Base-by-base conservation (phyloP, 208 protist genomes). In the Crithidia mellificae region DNA sequence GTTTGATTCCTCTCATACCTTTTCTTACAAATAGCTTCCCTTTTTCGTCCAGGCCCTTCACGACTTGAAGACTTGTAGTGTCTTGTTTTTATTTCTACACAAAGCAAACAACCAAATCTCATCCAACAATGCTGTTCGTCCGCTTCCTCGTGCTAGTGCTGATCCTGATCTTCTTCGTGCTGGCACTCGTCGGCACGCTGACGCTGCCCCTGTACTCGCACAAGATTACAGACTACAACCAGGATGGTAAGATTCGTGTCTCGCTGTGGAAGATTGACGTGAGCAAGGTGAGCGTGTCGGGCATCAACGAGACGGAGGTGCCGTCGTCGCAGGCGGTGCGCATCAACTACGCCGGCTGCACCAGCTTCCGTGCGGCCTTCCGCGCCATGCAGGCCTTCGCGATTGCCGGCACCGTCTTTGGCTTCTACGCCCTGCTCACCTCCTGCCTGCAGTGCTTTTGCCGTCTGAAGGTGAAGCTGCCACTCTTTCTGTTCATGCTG, bases 341-440 rank as follows among this genome's bases (percentile, higher is more conserved):
- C 66, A 70, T 85, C 58, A 83, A 85, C 73, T 83, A 81, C 61
- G 67, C 72, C 49, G 50, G 46, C 51, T 89, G 83, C 72, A 17
- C 62, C 20, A 54, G 43, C 14, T 84, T 84, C 39, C 78, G 70
- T 53, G 38, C 54, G 9, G 22, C 32, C n/a, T 81, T 87, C 56
- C 72, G 72, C 54, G 74, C 74, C 17, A 72, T 82, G 56, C 38
- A 83, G 58, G 75, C 63, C 36, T 79, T 89, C 43, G 43, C 80
- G 6, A 82, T 89, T 66, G 64, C 62, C 17, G 76, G 64, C 34
- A 73, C 70, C 15, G 63, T 89, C 43, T 71, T 84, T 25, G 78
- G 79, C 68, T 76, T 83, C 49, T 85, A 75, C 52, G 74, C 73
- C 9, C 38, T 87, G 8, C 72, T 85, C 38, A 52, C 78, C 39